A percentile compares a stretch with the other conserved stretches of the same genome.
phyloP scores from a whole-genome alignment of 2,329 filamentous ascomycete genomes.

The Ilyonectria robusta region DNA sequence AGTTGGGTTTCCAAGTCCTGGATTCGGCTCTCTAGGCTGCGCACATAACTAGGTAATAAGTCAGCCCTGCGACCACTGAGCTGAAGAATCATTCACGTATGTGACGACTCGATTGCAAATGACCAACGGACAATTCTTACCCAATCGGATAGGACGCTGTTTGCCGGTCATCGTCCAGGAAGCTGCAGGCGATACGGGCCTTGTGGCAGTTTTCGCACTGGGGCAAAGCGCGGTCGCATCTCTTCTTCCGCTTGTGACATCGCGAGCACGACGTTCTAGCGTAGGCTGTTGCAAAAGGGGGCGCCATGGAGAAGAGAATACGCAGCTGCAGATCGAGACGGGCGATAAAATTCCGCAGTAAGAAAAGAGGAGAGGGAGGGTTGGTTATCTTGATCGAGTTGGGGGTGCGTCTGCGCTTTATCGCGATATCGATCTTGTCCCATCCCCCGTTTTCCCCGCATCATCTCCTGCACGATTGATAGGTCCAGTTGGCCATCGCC shows the following conservation, averaged over 20 bases:
- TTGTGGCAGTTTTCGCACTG: constrained; percentile 56
- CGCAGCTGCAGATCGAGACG: not conserved
- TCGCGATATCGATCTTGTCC: constrained; percentile 7
- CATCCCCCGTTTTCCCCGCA: constrained; percentile 16
- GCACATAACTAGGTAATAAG: constrained; percentile 47
- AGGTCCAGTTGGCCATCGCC: not conserved
- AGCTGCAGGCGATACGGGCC: constrained; percentile 57
- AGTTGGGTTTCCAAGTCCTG: constrained; percentile 37
- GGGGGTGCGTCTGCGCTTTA: not conserved
- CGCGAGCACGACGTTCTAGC: constrained; percentile 53
- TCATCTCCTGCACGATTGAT: constrained; percentile 1
- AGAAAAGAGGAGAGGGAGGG: not conserved
- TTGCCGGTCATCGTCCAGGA: constrained; percentile 55
- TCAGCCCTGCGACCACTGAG: not conserved
- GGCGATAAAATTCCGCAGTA: too few species aligned
- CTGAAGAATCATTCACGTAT: not conserved
- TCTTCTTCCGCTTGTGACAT: constrained; percentile 60
- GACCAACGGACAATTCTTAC: constrained; percentile 46
- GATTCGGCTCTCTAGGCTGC: constrained; percentile 49
- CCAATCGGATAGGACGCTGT: constrained; percentile 57
- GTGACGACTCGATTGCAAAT: not conserved
- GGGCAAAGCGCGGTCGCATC: constrained; percentile 57
- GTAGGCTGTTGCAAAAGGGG: not conserved
- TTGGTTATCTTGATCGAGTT: not conserved
- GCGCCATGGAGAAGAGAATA: not conserved